Evolutionary conservation across 2,329 filamentous ascomycete species (phyloP).

Genomic region (Xylaria polymorpha): DNA sequence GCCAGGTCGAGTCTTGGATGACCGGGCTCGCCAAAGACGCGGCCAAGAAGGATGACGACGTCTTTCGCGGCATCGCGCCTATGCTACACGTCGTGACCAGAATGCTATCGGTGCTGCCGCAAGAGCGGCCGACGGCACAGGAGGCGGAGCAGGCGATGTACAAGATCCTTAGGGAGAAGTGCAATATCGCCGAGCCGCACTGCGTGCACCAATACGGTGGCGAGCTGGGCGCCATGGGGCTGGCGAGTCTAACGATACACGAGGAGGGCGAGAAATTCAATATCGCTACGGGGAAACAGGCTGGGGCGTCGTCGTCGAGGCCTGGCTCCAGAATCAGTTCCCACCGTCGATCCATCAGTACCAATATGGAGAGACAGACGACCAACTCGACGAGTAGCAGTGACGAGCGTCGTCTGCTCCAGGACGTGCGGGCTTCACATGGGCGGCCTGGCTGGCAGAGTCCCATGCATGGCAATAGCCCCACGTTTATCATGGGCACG

Average conservation of each 20-base stretch:
- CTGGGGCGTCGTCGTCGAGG: conserved; percentile 42
- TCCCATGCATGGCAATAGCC: conserved; percentile 53
- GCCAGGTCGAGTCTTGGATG: conserved; percentile 78
- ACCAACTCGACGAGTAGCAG: conserved; percentile 29
- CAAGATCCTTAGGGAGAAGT: conserved; percentile 62
- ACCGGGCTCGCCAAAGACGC: conserved; percentile 69
- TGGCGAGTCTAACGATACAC: conserved; percentile 51
- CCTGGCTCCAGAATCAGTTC: conserved; percentile 37
- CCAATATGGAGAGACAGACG: conserved; percentile 42
- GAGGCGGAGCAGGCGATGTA: conserved; percentile 66
- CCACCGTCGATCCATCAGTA: conserved; percentile 46
- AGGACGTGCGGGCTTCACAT: conserved; percentile 18
- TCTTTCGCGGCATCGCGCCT: conserved; percentile 64
- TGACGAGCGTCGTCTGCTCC: conserved; percentile 8
- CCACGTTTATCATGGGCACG: conserved; percentile 26
- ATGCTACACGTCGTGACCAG: conserved; percentile 63
- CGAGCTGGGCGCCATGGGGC: conserved; percentile 47
- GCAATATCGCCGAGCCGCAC: conserved; percentile 62
- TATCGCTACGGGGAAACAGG: conserved; percentile 48
- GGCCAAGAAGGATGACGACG: conserved; percentile 59
- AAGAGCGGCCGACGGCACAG: conserved; percentile 63
- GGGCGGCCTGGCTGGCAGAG: conserved; percentile 55
- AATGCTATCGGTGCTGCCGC: conserved; percentile 66
- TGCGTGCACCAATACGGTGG: conserved; percentile 63
- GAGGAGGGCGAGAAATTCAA: conserved; percentile 47